Percentiles rank a stretch among this genome's conserved stretches.
Conservation (phyloP, 805 yeast genomes). For the Lachancea lanzarotensis region DNA sequence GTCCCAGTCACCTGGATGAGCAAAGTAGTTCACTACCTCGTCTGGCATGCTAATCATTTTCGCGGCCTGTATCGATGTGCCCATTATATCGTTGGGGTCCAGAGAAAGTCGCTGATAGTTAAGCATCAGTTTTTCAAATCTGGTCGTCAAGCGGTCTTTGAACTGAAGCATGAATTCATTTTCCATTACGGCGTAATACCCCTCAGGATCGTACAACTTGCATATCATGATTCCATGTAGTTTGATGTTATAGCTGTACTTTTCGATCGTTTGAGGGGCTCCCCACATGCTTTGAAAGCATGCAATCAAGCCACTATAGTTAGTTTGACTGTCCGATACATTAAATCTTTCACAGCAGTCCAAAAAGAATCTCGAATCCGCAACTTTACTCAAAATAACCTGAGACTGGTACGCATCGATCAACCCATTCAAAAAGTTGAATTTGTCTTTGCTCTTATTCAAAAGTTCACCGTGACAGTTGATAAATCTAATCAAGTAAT, state of each 20-base stretch:
- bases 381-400: constrained; percentile 18
- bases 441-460: constrained; percentile 15
- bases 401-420: constrained; percentile 21
- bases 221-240: constrained; percentile 32
- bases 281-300: constrained; percentile 30
- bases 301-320: constrained; percentile 30
- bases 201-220: constrained; percentile 34
- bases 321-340: constrained; percentile 15
- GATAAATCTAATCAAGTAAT: constrained; percentile 30
- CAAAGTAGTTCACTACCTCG: constrained; percentile 20
- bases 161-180: constrained; percentile 27
- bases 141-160: constrained; percentile 26
- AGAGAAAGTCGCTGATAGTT: constrained; percentile 24
- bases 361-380: constrained; percentile 31
- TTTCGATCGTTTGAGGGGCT: constrained; percentile 22
- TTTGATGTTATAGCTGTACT: constrained; percentile 25
- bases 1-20: constrained; percentile 32
- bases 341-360: constrained; percentile 19
- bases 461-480: constrained; percentile 31
- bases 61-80: constrained; percentile 26
- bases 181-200: constrained; percentile 23
- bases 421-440: constrained; percentile 28
- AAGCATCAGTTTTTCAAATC: constrained; percentile 21
- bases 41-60: constrained; percentile 21
- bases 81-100: constrained; percentile 22